Evolutionary conservation across 176 grass and related monocot species (phyloP), one percentile per base, ranked within the genome.

Genomic region (Avena atlantica): DNA sequence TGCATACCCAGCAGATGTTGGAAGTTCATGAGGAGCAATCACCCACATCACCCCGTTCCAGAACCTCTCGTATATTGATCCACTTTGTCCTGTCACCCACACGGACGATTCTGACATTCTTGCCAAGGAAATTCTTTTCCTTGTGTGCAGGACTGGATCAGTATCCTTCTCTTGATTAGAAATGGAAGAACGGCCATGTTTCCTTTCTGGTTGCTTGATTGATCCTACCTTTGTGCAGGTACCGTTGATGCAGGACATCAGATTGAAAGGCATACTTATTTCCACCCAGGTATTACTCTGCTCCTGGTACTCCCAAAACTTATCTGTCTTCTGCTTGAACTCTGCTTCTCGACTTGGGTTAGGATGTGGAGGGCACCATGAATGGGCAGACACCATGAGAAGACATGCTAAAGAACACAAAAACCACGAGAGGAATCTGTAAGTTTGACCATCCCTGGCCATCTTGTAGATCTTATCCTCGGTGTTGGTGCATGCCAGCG

Each of bases 11-110:
- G 89, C 85, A 36, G 91, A 76, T 75, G 70, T 85, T 50, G 92
- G 97, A 42, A 98, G 85, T 53, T 98, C 94, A 87, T 98, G 97
- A 44, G 97, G 96, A 81, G 97, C 97, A 89, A 94, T 93, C 68
- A 98, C 89, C 97, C 97, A 98, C 82, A 88, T 86, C 77, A 98
- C 81, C 11, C 97, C 94, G 48, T 98, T 98, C 97, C 97, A 98
- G 74, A 96, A 98, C 77, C 97, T 91, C 92, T 98, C 97, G 14
- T 90, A 98, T 76, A 98, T 98, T 1, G 90, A 92, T 82, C 97
- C 97, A 17, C 97, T 98, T 69, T 98, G 97, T 8, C 94, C 97
- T 16, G 94, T 98, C n/a, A 98, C 51, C 97, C 97, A 98, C 45
- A 98, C 85, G 9, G 97, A 98, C 70, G 97, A 89, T 70, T 98